Evolutionary conservation across 1,284 basidiomycete genomes (phyloP).

Genomic region (Inonotus obliquus): DNA sequence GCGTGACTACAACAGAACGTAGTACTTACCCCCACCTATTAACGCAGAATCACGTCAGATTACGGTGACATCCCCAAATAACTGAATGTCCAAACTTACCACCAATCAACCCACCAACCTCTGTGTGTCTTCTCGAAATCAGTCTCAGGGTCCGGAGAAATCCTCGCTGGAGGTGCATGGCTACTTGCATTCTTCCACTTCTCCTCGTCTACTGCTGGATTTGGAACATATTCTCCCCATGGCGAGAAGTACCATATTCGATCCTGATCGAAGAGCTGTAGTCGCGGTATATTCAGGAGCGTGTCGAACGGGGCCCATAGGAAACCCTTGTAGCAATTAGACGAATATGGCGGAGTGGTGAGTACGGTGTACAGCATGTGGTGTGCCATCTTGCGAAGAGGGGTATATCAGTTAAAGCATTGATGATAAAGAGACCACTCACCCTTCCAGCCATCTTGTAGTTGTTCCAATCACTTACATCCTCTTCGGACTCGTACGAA

Average conservation of each 20-base stretch:
- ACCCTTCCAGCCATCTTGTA: conserved; percentile 46
- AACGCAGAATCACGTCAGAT: neutral
- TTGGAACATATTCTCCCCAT: conserved; percentile 38
- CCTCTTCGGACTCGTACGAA: conserved; percentile 40
- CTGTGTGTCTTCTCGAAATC: conserved; percentile 35
- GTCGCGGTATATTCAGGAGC: conserved; percentile 44
- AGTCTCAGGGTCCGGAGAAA: conserved; percentile 37
- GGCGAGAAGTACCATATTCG: conserved; percentile 49
- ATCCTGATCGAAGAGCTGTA: conserved; percentile 40
- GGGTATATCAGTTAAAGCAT: neutral
- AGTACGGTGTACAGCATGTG: conserved; percentile 49
- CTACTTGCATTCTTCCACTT: conserved; percentile 23
- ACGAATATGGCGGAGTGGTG: conserved; percentile 29
- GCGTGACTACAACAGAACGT: no score
- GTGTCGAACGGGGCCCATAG: conserved; percentile 50
- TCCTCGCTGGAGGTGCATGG: conserved; percentile 34
- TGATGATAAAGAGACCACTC: conserved; percentile 16
- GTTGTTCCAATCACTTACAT: conserved; percentile 32
- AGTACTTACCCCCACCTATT: conserved; percentile 8
- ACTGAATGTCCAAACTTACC: conserved; percentile 28
- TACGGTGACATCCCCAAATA: neutral
- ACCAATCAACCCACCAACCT: conserved; percentile 41
- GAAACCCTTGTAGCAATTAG: conserved; percentile 43
- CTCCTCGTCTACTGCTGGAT: conserved; percentile 30
- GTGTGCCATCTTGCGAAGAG: conserved; percentile 39